phyloP scores from a whole-genome alignment of 129 eudicot species.

The Chrysanthemum makinoi region DNA sequence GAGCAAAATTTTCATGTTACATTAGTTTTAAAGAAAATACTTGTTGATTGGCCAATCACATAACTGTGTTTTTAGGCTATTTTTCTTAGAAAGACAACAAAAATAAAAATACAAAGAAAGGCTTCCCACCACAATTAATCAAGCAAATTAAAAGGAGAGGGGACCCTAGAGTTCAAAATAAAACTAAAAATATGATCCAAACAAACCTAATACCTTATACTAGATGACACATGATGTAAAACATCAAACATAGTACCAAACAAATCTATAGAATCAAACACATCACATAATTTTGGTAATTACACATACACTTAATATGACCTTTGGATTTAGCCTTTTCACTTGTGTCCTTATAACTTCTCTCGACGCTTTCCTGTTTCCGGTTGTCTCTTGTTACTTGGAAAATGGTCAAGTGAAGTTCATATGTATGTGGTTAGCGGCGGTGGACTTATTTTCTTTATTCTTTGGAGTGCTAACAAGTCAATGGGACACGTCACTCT shows the following conservation, averaged over 20 bases:
- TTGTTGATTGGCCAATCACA: constrained; percentile 9
- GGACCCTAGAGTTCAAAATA: no score
- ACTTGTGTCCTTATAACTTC: constrained; percentile 73
- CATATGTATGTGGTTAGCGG: constrained; percentile 51
- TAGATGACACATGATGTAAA: constrained; percentile 46
- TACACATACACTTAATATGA: constrained; percentile 72
- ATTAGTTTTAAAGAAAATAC: constrained; percentile 12
- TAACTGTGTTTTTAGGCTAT: constrained; percentile 15
- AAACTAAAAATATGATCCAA: no score
- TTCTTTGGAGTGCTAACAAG: constrained; percentile 42
- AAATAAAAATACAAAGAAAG: constrained; percentile 9
- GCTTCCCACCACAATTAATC: no score
- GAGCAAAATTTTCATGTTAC: constrained; percentile 16
- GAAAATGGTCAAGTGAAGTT: constrained; percentile 59
- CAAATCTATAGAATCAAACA: constrained; percentile 79
- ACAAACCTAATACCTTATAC: no score
- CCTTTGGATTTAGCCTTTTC: constrained; percentile 68
- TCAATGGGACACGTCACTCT: constrained; percentile 56
- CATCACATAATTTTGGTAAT: constrained; percentile 79
- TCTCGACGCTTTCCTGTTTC: constrained; percentile 64
- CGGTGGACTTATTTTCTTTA: constrained; percentile 37
- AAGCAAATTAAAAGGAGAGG: no score
- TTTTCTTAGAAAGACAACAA: constrained; percentile 46
- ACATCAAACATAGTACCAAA: constrained; percentile 38
- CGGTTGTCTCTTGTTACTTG: constrained; percentile 56